phyloP scores from a whole-genome alignment of 108 stramenopile genomes.

The Pseudonitzschia multiseries region DNA sequence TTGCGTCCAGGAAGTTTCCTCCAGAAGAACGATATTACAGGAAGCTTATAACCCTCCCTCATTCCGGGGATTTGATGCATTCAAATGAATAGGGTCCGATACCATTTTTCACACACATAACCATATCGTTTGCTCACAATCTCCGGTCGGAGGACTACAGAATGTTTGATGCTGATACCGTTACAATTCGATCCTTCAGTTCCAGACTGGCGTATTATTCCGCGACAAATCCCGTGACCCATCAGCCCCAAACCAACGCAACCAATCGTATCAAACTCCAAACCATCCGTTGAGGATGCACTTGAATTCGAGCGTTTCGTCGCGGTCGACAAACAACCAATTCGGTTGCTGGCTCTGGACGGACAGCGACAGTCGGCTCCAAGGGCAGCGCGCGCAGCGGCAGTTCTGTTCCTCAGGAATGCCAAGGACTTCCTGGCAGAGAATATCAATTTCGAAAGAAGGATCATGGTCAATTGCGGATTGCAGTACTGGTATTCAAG shows the following conservation, averaged over 20 bases:
- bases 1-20: too few species aligned
- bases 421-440: constrained; percentile 12
- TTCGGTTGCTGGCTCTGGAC: not conserved
- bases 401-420: constrained; percentile 18
- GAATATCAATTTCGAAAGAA: not conserved
- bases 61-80: too few species aligned
- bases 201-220: too few species aligned
- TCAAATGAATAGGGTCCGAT: too few species aligned
- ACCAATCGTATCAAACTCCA: constrained; percentile 81
- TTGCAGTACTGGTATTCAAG: too few species aligned
- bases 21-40: too few species aligned
- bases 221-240: constrained; percentile 98
- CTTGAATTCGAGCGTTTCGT: not conserved
- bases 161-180: too few species aligned
- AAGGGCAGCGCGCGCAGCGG: not conserved
- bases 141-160: too few species aligned
- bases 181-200: too few species aligned
- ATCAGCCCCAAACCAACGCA: constrained; percentile 98
- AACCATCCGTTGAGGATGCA: constrained; percentile 16
- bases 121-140: too few species aligned
- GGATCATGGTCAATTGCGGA: not conserved
- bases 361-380: not conserved
- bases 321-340: constrained; percentile 1
- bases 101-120: too few species aligned
- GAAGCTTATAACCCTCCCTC: too few species aligned